Conservation (phyloP, 495 filamentous ascomycete species). For the Umbilicaria muhlenbergii region DNA sequence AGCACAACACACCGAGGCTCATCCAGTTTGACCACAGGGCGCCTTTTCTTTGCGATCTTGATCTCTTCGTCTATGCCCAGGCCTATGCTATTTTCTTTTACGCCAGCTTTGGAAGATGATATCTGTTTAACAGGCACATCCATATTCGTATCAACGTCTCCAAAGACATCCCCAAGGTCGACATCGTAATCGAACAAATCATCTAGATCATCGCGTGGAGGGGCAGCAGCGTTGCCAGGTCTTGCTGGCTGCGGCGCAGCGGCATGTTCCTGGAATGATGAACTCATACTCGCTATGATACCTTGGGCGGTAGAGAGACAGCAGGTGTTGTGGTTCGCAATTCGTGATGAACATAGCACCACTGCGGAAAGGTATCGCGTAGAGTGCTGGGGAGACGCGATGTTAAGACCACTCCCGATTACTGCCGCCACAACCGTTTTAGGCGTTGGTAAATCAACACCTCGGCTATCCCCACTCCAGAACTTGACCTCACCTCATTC, state of each 20-base stretch:
- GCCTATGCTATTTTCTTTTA: constrained; percentile 18
- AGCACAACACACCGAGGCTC: constrained; percentile 43
- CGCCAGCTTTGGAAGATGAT: constrained; percentile 20
- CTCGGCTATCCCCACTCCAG: no score
- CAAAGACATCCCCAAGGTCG: constrained; percentile 34
- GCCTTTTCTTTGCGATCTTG: constrained; percentile 58
- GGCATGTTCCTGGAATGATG: not conserved
- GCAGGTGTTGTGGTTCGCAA: no score
- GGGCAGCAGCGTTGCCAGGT: constrained; percentile 8
- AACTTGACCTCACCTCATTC: not conserved
- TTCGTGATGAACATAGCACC: no score
- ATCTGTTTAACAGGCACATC: constrained; percentile 16
- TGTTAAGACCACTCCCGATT: constrained; percentile 5
- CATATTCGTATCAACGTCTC: constrained; percentile 22
- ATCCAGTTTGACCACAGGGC: constrained; percentile 71
- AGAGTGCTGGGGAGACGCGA: no score
- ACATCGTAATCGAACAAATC: constrained; percentile 61
- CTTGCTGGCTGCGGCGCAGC: not conserved
- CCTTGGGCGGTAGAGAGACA: not conserved
- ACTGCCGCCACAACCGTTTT: constrained; percentile 1
- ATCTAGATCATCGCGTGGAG: constrained; percentile 26
- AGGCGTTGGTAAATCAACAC: not conserved
- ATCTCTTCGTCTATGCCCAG: constrained; percentile 81
- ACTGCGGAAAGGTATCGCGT: no score
- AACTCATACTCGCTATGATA: not conserved